These are phyloP conservation scores for Mimosa pudica DNA, from an alignment of 306 rosid genomes.

Conservation along the genomic window DNA sequence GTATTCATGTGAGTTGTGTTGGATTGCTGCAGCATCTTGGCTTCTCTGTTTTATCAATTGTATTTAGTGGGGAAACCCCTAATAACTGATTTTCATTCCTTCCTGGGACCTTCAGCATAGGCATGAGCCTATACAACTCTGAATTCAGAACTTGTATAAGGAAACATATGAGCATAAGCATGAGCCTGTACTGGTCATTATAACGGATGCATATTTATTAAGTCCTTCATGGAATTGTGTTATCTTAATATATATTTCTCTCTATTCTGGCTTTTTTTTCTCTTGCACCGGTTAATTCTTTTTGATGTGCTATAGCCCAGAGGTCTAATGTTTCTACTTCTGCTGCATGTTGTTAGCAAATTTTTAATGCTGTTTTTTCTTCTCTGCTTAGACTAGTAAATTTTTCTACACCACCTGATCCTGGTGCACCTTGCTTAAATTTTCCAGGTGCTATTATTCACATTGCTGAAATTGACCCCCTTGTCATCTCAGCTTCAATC, in stretches of 20 bases:
- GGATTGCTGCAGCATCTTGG: constrained; percentile 3
- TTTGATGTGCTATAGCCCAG: background rate
- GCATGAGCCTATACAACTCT: constrained; percentile 19
- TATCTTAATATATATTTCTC: background rate
- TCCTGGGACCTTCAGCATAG: constrained; percentile 6
- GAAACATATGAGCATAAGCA: background rate
- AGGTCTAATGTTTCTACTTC: constrained; percentile 13
- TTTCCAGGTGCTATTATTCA: constrained; percentile 74
- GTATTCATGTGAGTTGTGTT: constrained; percentile 1
- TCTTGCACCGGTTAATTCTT: background rate
- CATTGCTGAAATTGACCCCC: constrained; percentile 88
- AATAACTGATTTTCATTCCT: background rate
- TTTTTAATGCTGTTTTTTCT: background rate
- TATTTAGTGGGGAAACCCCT: background rate
- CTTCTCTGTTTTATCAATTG: constrained; percentile 6
- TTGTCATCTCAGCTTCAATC: constrained; percentile 83
- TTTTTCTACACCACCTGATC: constrained; percentile 17
- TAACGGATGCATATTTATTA: background rate
- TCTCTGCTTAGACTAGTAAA: background rate
- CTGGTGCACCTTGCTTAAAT: constrained; percentile 11
- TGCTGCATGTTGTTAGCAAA: constrained; percentile 15
- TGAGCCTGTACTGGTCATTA: constrained; percentile 1
- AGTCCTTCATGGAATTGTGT: background rate
- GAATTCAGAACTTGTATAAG: too few relatives aligned
- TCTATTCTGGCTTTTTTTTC: background rate